phyloP scores from a whole-genome alignment of 1,284 basidiomycete species.

The Heliocybe sulcata region DNA sequence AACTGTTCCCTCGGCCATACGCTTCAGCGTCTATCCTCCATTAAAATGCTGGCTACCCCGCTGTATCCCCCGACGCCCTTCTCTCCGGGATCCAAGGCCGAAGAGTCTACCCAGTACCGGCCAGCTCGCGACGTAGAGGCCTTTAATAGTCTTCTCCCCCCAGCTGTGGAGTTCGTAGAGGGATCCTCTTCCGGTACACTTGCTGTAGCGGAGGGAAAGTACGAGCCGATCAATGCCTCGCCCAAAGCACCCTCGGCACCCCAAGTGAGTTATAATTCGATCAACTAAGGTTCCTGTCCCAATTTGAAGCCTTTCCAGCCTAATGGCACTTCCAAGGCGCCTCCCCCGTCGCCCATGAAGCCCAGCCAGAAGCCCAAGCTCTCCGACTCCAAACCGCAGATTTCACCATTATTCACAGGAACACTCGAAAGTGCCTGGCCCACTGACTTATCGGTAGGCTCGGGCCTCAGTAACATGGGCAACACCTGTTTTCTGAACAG shows the following conservation, averaged over 20 bases:
- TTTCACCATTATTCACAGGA: constrained; percentile 29
- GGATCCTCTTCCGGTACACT: constrained; percentile 70
- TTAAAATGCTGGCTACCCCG: constrained; percentile 2
- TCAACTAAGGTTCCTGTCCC: not conserved
- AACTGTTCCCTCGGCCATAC: not conserved
- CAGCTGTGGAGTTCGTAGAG: constrained; percentile 73
- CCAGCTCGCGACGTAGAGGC: constrained; percentile 64
- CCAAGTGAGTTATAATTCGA: constrained; percentile 27
- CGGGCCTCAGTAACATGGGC: constrained; percentile 84
- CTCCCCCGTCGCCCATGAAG: not conserved
- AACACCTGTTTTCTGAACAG: constrained; percentile 99
- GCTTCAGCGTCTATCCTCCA: not conserved
- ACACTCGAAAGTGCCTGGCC: constrained; percentile 58
- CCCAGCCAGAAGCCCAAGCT: not conserved
- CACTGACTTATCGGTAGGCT: constrained; percentile 33
- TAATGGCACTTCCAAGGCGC: not conserved
- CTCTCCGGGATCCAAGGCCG: constrained; percentile 35
- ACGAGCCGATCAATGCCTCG: constrained; percentile 67
- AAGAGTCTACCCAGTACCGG: constrained; percentile 46
- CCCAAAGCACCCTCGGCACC: constrained; percentile 26
- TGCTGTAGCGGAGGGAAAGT: constrained; percentile 63
- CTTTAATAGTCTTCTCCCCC: constrained; percentile 68
- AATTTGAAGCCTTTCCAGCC: not conserved
- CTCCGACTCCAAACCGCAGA: constrained; percentile 4
- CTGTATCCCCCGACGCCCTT: constrained; percentile 31